These are phyloP conservation scores for Arabidopsis arenosa DNA, from an alignment of 345 rosid species.

Conservation along the genomic window DNA sequence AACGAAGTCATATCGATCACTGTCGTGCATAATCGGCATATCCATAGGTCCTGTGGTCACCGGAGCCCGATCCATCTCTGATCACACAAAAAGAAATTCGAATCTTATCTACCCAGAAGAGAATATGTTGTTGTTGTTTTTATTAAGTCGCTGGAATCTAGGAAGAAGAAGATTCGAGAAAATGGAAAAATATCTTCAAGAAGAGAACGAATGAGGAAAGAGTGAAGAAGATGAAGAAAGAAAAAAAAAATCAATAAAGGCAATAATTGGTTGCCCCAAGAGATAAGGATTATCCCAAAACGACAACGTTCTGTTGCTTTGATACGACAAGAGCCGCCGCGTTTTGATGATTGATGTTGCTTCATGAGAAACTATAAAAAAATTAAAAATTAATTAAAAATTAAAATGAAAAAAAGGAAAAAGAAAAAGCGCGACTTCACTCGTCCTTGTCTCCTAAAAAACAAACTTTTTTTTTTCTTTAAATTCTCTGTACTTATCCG, in stretches of 20 bases:
- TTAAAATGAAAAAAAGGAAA: not conserved
- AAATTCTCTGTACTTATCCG: conserved; percentile 2
- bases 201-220: conserved; percentile 30
- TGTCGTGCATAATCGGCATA: conserved; percentile 95
- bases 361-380: conserved; percentile 25
- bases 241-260: not conserved
- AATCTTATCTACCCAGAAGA: conserved; percentile 1
- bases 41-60: conserved; percentile 71
- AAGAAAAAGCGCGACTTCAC: conserved; percentile 19
- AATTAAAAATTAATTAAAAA: not conserved
- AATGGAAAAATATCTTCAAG: conserved; percentile 1
- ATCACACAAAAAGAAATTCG: not conserved
- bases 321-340: conserved; percentile 47
- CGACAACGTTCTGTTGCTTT: conserved; percentile 39
- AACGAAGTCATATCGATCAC: conserved; percentile 89
- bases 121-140: conserved; percentile 7
- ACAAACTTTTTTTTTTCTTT: not conserved
- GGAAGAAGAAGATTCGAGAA: conserved; percentile 31
- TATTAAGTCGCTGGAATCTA: conserved; percentile 30
- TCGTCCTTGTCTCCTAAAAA: conserved; percentile 41
- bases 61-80: conserved; percentile 55
- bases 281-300: conserved; percentile 38
- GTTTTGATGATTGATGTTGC: conserved; percentile 44
- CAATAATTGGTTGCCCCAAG: conserved; percentile 43
- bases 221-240: not conserved